Conservation (phyloP, 768 basidiomycete species). For the Fomitopsis pulvina region DNA sequence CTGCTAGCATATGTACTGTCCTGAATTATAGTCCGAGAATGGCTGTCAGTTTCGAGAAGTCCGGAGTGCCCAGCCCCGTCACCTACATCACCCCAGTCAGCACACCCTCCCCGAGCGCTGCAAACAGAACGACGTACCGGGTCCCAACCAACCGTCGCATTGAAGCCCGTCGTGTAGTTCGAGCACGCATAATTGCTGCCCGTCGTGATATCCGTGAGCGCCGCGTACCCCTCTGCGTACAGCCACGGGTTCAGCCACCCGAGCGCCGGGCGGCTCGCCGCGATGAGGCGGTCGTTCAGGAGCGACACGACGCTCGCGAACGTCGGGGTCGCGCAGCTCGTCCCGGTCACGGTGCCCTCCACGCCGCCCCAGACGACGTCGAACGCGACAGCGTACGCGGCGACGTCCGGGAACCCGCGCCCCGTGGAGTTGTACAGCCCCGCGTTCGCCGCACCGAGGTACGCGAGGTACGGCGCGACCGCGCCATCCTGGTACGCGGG, state of each 20-base stretch:
- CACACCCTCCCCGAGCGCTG: neutral
- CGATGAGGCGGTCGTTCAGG: slow-evolving; percentile 26
- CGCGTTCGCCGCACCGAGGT: slow-evolving; percentile 26
- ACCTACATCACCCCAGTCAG: slow-evolving; percentile 26
- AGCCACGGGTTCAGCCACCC: slow-evolving; percentile 31
- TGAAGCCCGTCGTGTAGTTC: slow-evolving; percentile 23
- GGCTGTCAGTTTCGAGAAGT: slow-evolving; percentile 42
- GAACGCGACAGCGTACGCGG: slow-evolving; percentile 38
- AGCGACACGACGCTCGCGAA: slow-evolving; percentile 27
- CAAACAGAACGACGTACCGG: slow-evolving; percentile 15
- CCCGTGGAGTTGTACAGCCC: slow-evolving; percentile 25
- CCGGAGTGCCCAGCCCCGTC: slow-evolving; percentile 56
- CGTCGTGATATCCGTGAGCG: slow-evolving; percentile 27
- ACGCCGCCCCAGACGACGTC: slow-evolving; percentile 41
- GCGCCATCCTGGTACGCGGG: slow-evolving; percentile 28
- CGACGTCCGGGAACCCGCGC: slow-evolving; percentile 27
- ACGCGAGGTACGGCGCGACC: slow-evolving; percentile 22
- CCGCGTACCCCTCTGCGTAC: slow-evolving; percentile 18
- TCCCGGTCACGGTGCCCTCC: slow-evolving; percentile 20
- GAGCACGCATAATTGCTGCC: slow-evolving; percentile 20
- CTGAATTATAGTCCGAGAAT: no score
- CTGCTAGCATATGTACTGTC: no score
- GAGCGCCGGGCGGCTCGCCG: slow-evolving; percentile 21
- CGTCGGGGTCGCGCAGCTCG: slow-evolving; percentile 26
- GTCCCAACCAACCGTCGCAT: slow-evolving; percentile 24